phyloP scores from a whole-genome alignment of 2,329 filamentous ascomycete genomes.

The Colletotrichum sp. region DNA sequence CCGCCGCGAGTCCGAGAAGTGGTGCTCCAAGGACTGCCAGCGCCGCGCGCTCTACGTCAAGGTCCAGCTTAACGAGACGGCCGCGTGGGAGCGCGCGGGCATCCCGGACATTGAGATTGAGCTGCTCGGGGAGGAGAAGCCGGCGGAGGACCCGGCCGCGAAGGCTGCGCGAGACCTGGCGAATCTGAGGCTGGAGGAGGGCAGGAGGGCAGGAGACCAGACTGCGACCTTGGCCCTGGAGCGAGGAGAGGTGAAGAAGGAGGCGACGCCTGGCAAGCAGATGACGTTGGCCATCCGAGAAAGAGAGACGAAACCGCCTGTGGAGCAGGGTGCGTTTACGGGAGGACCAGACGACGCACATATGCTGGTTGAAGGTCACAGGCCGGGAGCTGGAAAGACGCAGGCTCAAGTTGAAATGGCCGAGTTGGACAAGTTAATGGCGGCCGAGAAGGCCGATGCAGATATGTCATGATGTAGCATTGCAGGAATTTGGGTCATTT shows the following conservation, averaged over 20 bases:
- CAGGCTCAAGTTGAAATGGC: slow-evolving; percentile 33
- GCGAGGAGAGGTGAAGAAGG: slow-evolving; percentile 39
- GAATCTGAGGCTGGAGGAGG: slow-evolving; percentile 48
- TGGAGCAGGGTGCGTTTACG: slow-evolving; percentile 10
- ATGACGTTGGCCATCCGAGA: slow-evolving; percentile 57
- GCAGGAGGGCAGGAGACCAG: slow-evolving; percentile 42
- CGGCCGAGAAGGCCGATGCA: slow-evolving; percentile 26
- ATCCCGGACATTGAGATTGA: slow-evolving; percentile 62
- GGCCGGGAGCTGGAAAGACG: slow-evolving; percentile 17
- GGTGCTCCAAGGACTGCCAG: slow-evolving; percentile 84
- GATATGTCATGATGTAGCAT: not conserved
- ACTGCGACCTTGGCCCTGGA: slow-evolving; percentile 54
- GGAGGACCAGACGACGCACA: slow-evolving; percentile 39
- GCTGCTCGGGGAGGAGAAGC: slow-evolving; percentile 69
- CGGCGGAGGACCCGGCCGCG: slow-evolving; percentile 45
- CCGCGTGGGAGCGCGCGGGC: slow-evolving; percentile 80
- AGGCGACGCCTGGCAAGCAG: slow-evolving; percentile 26
- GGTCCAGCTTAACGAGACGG: slow-evolving; percentile 84
- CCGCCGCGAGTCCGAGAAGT: slow-evolving; percentile 77
- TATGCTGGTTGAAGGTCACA: slow-evolving; percentile 56
- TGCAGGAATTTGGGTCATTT: not conserved
- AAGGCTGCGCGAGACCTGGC: slow-evolving; percentile 40
- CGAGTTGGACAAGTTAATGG: not conserved
- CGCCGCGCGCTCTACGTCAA: slow-evolving; percentile 82
- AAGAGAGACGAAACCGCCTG: slow-evolving; percentile 45